Base-by-base conservation (phyloP, 139 green algal species). In the Chlorella sp. region DNA sequence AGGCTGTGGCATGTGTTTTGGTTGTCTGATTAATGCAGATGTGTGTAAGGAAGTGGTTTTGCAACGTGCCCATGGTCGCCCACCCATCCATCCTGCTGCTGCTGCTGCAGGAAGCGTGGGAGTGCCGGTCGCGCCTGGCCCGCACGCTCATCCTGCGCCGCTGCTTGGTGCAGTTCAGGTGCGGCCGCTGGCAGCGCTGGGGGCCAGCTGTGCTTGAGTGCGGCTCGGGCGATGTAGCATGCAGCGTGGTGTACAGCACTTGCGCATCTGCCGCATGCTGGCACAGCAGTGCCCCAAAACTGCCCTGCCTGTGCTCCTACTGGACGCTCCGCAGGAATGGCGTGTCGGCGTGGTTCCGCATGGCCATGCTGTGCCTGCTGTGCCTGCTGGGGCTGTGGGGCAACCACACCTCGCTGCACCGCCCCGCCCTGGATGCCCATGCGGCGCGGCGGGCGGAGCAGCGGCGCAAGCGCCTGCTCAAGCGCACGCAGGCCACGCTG, bases 61-160 rank as follows among this genome's bases (percentile, higher is more conserved):
- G n/a, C n/a, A n/a, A n/a, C n/a, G n/a, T n/a, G n/a, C n/a, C n/a
- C n/a, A n/a, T n/a, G n/a, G n/a, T n/a, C n/a, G n/a, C n/a, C n/a
- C n/a, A n/a, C n/a, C n/a, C n/a, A n/a, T n/a, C n/a, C n/a, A 51
- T 51, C 44, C 51, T 60, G 51, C 15, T 15, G 7, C 11, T 11
- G 44, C 44, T 55, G 44, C 51, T 21, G 51, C 51, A 60, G 86
- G 93, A 95, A 85, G 87, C 89, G 9, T 94, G 92, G 90, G 93
- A 96, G 86, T 96, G 94, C 86, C 86, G 90, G 47, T 94, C 90
- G 47, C 82, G 86, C n/a, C 64, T 93, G n/a, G 88, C 94, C 1
- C 88, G 93, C 62, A 90, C 70, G n/a, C 87, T 95, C 28, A 90
- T 96, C 39, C 86, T 90, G 16, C 84, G 87, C 25, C 85, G 85